Evolutionary conservation across 805 yeast species (phyloP), one percentile per base, ranked within the genome.

Genomic region (Ogataea paraovalis): DNA sequence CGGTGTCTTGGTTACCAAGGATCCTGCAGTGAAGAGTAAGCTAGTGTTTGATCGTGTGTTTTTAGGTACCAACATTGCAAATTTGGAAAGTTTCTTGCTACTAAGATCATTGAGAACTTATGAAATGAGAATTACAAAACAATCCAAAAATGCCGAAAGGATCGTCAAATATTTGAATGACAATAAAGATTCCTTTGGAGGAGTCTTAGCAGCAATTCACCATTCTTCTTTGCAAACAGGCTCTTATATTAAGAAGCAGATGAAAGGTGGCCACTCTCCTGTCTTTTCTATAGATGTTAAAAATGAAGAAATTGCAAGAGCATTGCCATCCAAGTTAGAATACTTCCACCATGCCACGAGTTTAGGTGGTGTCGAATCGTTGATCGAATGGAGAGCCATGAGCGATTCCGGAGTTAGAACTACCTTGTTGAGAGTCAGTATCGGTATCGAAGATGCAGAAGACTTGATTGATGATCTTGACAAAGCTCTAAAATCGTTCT

Each of bases 311-410:
- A 66, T 72, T 33, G 96, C 96, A 0, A 78, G 74, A 53, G 46
- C 56, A 9, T 69, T 91, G 14, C 95, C 96, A 7, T 71, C 83
- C 2, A 76, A 72, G 49, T 69, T 89, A 49, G 76, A 79, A 55
- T 78, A 77, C 53, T 89, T 90, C 70, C 85, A 83, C 56, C 98
- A 91, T 67, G 96, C 97, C 3, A 90, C 97, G 0, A 88, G 96
- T 2, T 71, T 92, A 23, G 97, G 97, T 36, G 96, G 97, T 20
- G 87, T 86, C 13, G 97, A 92, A 67, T 85, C 95, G 41, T 70
- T 90, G 59, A 80, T 91, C 48, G 97, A 91, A 66, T 89, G 96
- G 96, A 79, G 97, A 61, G 83, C 88, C 0, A 60, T 91, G 68
- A 76, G 85, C 21, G 92, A 89, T 60, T 62, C 76, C 1, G 54